A percentile compares a stretch with the other conserved stretches of the same genome.
Conservation (phyloP, 1,139 yeast genomes). For the Suhomyces choctaworum region DNA sequence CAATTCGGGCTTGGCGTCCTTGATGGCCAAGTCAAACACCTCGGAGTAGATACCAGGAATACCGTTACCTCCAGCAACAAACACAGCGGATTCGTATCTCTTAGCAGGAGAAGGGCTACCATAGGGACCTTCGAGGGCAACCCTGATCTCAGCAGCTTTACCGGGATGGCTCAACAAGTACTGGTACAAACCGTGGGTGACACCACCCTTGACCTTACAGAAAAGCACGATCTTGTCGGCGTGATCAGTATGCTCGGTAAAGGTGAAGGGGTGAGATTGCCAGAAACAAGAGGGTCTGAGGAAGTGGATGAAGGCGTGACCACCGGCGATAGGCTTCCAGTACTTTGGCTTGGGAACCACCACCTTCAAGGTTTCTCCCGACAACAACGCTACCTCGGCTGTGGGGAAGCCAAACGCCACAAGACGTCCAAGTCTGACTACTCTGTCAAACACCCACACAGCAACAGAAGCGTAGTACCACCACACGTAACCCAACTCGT, state of each 20-base stretch:
- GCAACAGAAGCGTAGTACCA: slow-evolving; percentile 42
- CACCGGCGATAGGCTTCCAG: slow-evolving; percentile 50
- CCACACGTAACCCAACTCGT: slow-evolving; percentile 39
- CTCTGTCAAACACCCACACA: slow-evolving; percentile 47
- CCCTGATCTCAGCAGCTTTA: slow-evolving; percentile 27
- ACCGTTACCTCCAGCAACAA: slow-evolving; percentile 51
- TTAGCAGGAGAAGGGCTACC: slow-evolving; percentile 41
- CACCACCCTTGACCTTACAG: slow-evolving; percentile 40
- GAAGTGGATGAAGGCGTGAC: slow-evolving; percentile 54
- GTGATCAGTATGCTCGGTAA: slow-evolving; percentile 16
- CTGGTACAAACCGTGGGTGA: slow-evolving; percentile 32
- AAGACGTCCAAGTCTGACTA: slow-evolving; percentile 37
- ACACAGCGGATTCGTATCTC: slow-evolving; percentile 36
- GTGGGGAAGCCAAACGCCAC: slow-evolving; percentile 40
- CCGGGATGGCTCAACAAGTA: slow-evolving; percentile 25
- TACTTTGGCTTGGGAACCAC: slow-evolving; percentile 40
- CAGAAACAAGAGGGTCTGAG: slow-evolving; percentile 32
- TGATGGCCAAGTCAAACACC: slow-evolving; percentile 27
- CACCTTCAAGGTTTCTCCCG: slow-evolving; percentile 43
- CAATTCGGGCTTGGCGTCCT: slow-evolving; percentile 24
- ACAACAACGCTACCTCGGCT: slow-evolving; percentile 34
- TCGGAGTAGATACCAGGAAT: slow-evolving; percentile 50
- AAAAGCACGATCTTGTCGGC: slow-evolving; percentile 30
- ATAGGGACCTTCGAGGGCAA: slow-evolving; percentile 50
- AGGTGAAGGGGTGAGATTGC: slow-evolving; percentile 47